phyloP scores from a whole-genome alignment of 2,329 filamentous ascomycete genomes.

The Ilyonectria sp. region DNA sequence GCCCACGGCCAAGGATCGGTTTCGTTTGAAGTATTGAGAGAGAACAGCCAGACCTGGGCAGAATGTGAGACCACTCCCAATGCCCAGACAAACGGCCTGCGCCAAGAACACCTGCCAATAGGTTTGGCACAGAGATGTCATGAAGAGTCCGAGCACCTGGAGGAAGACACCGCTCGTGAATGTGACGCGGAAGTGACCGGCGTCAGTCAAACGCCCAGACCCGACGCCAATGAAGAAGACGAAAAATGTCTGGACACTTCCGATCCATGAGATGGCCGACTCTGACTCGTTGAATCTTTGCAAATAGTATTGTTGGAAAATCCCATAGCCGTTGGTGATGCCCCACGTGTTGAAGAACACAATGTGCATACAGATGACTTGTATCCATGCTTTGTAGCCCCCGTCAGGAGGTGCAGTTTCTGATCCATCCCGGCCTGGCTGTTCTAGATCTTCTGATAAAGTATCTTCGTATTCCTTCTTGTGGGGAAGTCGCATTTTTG shows the following conservation, averaged over 20 bases:
- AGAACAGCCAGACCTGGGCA: conserved; percentile 72
- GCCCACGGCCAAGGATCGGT: conserved; percentile 71
- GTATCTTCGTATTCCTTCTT: conserved; percentile 17
- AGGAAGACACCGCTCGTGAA: conserved; percentile 57
- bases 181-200: conserved; percentile 57
- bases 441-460: conserved; percentile 29
- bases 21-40: conserved; percentile 73
- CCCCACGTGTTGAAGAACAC: conserved; percentile 63
- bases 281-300: conserved; percentile 50
- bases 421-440: not conserved
- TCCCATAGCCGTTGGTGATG: conserved; percentile 62
- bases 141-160: conserved; percentile 62
- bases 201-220: conserved; percentile 61
- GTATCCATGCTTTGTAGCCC: conserved; percentile 49
- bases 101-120: conserved; percentile 67
- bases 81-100: conserved; percentile 64
- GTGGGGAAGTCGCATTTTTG: conserved; percentile 12
- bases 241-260: conserved; percentile 60
- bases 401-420: conserved; percentile 34
- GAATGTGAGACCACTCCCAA: conserved; percentile 71
- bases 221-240: conserved; percentile 59
- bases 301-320: conserved; percentile 63
- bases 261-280: conserved; percentile 62
- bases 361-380: conserved; percentile 54
- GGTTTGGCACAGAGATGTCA: conserved; percentile 56